Evolutionary conservation across 2,329 filamentous ascomycete genomes (phyloP), one percentile per base, ranked within the genome.

Genomic region (Trichoderma citrinoviride): DNA sequence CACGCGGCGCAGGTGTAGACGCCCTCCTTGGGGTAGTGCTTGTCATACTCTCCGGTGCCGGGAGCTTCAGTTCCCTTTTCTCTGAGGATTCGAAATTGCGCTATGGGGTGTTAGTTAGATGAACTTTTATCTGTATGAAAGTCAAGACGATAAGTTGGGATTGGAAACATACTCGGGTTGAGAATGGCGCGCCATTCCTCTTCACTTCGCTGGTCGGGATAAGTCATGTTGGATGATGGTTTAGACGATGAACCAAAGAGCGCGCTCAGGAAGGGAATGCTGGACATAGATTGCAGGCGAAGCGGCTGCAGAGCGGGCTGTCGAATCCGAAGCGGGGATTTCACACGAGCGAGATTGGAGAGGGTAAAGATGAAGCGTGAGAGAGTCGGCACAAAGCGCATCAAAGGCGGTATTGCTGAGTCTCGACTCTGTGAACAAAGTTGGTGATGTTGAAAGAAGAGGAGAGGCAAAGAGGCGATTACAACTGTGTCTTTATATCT

Each of bases 11-110:
- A 99, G 52, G 84, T 88, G 81, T 98, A 99, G 62, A 92, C 85
- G 65, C 95, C 96, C 5, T 84, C 74, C 0, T 83, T 78, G 1
- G 93, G 88, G 75, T 88, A 85, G 82, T 97, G 93, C 77, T 94
- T 92, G 81, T 99, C 90, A 76, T 90, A 97, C 76, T 90, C 87
- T 73, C 94, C 93, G 6, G 89, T 88, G 70, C 86, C 88, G 17
- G 94, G 86, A 2, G 86, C 79, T 76, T 99, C 96, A 52, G 95
- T 99, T 72, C 93, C 95, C 77, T 97, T 94, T 76, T 96, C 82
- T 68, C 95, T 90, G 63, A 99, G 87, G 74, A 99, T 85, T 69
- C 92, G 91, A 82, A 98, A 99, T 84, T 99, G 95, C 73, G 97
- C 94, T 97, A 72, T 12, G 44, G 43, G 19, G 25, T 61, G 61